Base-by-base conservation (phyloP, 345 rosid genomes). In the Pistacia atlantica region DNA sequence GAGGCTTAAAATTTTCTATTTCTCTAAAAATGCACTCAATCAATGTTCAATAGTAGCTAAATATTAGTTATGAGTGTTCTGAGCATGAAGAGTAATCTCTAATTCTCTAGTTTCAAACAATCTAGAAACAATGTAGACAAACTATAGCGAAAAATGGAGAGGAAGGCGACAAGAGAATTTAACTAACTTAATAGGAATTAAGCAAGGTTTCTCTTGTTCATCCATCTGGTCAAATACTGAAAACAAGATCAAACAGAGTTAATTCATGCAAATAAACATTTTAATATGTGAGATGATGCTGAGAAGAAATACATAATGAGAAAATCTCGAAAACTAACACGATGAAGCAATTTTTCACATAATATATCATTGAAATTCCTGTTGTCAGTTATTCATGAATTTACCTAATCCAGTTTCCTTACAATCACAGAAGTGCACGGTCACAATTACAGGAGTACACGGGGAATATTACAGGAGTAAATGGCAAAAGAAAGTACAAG, bases 351-450 rank as follows among this genome's bases (percentile, higher is more conserved):
- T 5, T 42, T 8, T 42, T 38, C 67, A 65, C 18, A 46, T 35
- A 18, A 12, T 17, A 78, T 38, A 14, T 28, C 67, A 33, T 74
- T 20, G 17, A 37, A 75, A 46, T 71, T 35, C 11, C 18, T 46
- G 72, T 78, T 74, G 65, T 64, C 69, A 75, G 76, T 67, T 70
- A 71, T 74, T 52, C 69, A 8, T 33, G 49, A 55, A 54, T 54
- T 45, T 20, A 35, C 11, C 38, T 62, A 64, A 45, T 78, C 72
- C 20, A 69, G 46, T 74, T 59, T 71, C 60, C 73, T 70, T 58
- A 20, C 16, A 11, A 17, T 18, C 49, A 45, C 18, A 33, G 37
- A 42, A 59, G 12, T 33, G 55, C 4, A 63, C 33, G 31, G 70
- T 33, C 72, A 63, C 55, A 51, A 14, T 79, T 71, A 75, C 62